Base-by-base conservation (phyloP, 1,284 basidiomycete genomes). In the Ustilago lituana region DNA sequence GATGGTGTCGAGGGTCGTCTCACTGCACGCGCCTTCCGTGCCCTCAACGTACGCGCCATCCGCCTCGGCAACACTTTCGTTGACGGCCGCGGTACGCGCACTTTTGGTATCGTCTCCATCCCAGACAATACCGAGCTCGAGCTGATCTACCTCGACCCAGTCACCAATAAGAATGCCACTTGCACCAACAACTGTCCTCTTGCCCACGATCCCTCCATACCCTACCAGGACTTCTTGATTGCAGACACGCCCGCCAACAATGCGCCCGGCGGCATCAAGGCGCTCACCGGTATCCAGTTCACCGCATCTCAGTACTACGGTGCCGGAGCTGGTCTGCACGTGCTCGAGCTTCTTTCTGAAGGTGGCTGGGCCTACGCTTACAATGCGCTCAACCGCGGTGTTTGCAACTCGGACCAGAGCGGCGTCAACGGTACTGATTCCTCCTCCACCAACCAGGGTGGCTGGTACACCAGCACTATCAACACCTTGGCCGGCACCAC, bases 21-120 rank as follows among this genome's bases (percentile, higher is more conserved):
- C 36, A 92, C 91, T 23, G 85, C 93, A 33, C 86, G 90, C 45
- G 87, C 89, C 37, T 91, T 90, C 81, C 85, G 87, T 27, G 89
- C 87, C 74, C 86, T 91, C 62, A 88, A 86, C 52, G 90, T 88
- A 3, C 88, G 86, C 51, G 95, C 94, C 10, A 83, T 98, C 43
- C 88, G 95, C 38, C 84, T 98, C 35, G 93, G 92, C 26, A 98
- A 98, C 84, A 94, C 93, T 1, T 92, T 94, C 81, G 85, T 89
- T 62, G 84, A 87, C 45, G 88, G 89, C 40, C 89, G 91, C 64
- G 91, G 92, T 19, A 94, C 94, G 0, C 91, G 88, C 17, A 87
- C 85, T 2, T 98, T 98, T 83, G 90, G 87, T 92, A 56, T 63
- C 68, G 65, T 44, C 69, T 89, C 93, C 14, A 89, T 94, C 64